A percentile compares a stretch with the other conserved stretches of the same genome.
Evolutionary conservation across 1,139 yeast genomes (phyloP).

Genomic region (Candida dubliniensis): DNA sequence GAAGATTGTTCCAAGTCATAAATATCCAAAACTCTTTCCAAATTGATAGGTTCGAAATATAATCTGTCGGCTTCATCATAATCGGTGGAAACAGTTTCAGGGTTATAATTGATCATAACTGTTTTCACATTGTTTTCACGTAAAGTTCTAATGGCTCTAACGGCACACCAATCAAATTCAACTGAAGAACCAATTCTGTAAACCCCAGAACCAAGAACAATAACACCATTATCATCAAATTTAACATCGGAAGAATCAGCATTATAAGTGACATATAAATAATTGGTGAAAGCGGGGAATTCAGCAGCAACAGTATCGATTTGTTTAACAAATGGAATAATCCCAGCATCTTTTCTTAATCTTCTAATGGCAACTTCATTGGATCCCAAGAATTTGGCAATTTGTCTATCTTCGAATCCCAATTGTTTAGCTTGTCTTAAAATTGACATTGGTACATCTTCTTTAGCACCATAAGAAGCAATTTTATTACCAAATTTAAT

Average conservation of each 20-base stretch:
- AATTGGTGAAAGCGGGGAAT: constrained; percentile 96
- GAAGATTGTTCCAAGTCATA: constrained; percentile 87
- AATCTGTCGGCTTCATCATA: constrained; percentile 97
- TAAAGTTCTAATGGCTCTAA: constrained; percentile 90
- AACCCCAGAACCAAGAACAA: constrained; percentile 97
- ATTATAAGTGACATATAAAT: constrained; percentile 92
- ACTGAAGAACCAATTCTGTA: constrained; percentile 98
- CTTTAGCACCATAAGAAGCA: constrained; percentile 57
- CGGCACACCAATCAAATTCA: constrained; percentile 99
- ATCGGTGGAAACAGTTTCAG: constrained; percentile 98
- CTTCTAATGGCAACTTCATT: constrained; percentile 91
- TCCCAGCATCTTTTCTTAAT: constrained; percentile 72
- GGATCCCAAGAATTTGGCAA: constrained; percentile 85
- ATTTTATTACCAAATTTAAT: constrained; percentile 68
- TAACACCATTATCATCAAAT: constrained; percentile 86
- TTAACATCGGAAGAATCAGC: constrained; percentile 83
- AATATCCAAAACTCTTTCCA: constrained; percentile 96
- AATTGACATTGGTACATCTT: constrained; percentile 38
- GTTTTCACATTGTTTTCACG: constrained; percentile 87
- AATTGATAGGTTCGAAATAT: constrained; percentile 91
- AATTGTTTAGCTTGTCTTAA: constrained; percentile 82
- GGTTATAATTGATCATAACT: constrained; percentile 95
- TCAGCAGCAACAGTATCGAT: constrained; percentile 98
- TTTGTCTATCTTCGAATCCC: constrained; percentile 95
- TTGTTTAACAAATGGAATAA: constrained; percentile 91